Conservation (phyloP, 2,329 filamentous ascomycete species). For the Elsinoe batatas region DNA sequence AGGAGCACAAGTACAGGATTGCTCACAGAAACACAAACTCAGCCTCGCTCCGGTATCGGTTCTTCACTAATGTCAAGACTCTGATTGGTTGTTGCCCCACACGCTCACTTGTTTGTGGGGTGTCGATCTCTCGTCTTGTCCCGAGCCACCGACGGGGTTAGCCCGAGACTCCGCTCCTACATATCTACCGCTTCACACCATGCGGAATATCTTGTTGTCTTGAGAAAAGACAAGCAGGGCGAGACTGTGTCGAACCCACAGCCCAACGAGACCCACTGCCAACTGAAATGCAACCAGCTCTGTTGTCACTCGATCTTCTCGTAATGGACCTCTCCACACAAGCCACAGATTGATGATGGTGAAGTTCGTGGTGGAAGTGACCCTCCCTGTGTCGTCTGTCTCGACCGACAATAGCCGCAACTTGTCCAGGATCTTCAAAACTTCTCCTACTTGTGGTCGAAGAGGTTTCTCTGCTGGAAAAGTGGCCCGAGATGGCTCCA, state of each 20-base stretch:
- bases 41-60: background rate
- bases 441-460: constrained; percentile 49
- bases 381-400: constrained; percentile 56
- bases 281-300: constrained; percentile 75
- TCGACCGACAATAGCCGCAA: constrained; percentile 60
- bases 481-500: constrained; percentile 76
- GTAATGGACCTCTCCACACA: constrained; percentile 84
- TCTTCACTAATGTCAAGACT: background rate
- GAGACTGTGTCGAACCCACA: constrained; percentile 77
- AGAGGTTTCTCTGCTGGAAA: constrained; percentile 58
- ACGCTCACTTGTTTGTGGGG: background rate
- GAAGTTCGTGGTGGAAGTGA: constrained; percentile 77
- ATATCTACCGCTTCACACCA: constrained; percentile 7
- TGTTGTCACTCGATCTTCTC: constrained; percentile 71
- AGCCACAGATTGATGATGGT: constrained; percentile 95
- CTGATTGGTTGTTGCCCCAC: background rate
- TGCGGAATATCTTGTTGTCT: constrained; percentile 51
- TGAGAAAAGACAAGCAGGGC: constrained; percentile 81
- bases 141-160: background rate
- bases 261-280: constrained; percentile 63
- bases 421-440: constrained; percentile 57
- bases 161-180: background rate
- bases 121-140: background rate
- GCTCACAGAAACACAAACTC: too few species aligned
- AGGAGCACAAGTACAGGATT: background rate